These are phyloP conservation scores for Colletotrichum plurivorum DNA, from an alignment of 2,329 filamentous ascomycete genomes.

Conservation along the genomic window DNA sequence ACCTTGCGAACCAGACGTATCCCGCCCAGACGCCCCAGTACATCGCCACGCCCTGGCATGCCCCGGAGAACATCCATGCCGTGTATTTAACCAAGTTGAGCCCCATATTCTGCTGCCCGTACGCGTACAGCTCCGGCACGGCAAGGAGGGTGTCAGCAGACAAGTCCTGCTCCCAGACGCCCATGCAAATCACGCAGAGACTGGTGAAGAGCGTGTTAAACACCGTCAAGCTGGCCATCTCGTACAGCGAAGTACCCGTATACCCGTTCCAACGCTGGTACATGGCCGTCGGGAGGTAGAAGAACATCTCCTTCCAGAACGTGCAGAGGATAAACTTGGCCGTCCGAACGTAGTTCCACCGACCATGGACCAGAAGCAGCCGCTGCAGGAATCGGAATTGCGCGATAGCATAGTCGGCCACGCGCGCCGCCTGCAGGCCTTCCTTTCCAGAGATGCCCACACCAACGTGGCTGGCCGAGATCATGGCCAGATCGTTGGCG, in stretches of 20 bases:
- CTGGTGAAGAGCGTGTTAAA: constrained; percentile 97
- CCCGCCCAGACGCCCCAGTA: constrained; percentile 76
- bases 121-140: constrained; percentile 90
- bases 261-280: constrained; percentile 90
- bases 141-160: constrained; percentile 88
- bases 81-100: constrained; percentile 83
- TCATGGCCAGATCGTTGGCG: constrained; percentile 96
- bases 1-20: constrained; percentile 64
- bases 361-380: constrained; percentile 85
- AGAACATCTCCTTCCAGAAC: constrained; percentile 90
- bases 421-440: constrained; percentile 89
- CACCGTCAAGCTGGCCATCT: constrained; percentile 87
- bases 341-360: constrained; percentile 91
- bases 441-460: constrained; percentile 94
- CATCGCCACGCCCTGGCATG: constrained; percentile 79
- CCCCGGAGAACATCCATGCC: constrained; percentile 83
- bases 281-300: constrained; percentile 87
- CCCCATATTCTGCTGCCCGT: constrained; percentile 79
- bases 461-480: constrained; percentile 87
- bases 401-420: constrained; percentile 91
- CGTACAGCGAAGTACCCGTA: constrained; percentile 91
- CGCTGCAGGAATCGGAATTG: constrained; percentile 93
- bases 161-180: constrained; percentile 93
- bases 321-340: constrained; percentile 92
- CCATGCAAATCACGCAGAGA: constrained; percentile 88